Evolutionary conservation across 2,329 filamentous ascomycete species (phyloP), one percentile per base, ranked within the genome.

Genomic region (Apiospora pterosperma): DNA sequence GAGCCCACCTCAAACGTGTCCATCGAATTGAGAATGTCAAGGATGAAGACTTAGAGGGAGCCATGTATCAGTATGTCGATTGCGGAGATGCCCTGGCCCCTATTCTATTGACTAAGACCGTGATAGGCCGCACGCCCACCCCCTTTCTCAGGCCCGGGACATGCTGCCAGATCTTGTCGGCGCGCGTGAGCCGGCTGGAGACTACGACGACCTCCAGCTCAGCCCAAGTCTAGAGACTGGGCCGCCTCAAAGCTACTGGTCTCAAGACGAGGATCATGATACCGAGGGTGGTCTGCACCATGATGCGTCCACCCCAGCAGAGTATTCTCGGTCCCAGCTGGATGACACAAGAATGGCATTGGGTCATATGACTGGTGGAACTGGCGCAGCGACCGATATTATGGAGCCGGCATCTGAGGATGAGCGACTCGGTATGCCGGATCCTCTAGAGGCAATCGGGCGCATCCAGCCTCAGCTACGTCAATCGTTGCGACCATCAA

Each of bases 1-100:
- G 89, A 66, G 88, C 90, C 39, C 94, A 97, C 73, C 82, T 97
- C 58, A 81, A 79, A 61, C 85, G 90, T 12, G 87, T 92, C 71
- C 93, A 97, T 74, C 67, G 68, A 0, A 74, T 76, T 3, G 34
- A 73, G 1, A 73, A 82, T 11, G 64, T 66, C 4, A 66, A 74
- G 3, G 80, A 81, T 2, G 76, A 78, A 21, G 77, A 81, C 36
- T 67, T 85, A 5, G 72, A 74, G 23, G 48, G 28, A 21, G 34
- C 3, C 8, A 55, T 55, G 12, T 55, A 55, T 34, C 48, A 55
- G 48, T 55, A 55, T n/a, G 48, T 55, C 6, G 19, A 34, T 55
- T 12, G 28, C 4, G 28, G 19, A 21, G 1, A 55, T 55, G 28
- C 11, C 19, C 8, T n/a, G 3, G 19, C 28, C 28, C 28, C 48